phyloP scores from a whole-genome alignment of 2,329 filamentous ascomycete species.

The Colletotrichum echinochloae region DNA sequence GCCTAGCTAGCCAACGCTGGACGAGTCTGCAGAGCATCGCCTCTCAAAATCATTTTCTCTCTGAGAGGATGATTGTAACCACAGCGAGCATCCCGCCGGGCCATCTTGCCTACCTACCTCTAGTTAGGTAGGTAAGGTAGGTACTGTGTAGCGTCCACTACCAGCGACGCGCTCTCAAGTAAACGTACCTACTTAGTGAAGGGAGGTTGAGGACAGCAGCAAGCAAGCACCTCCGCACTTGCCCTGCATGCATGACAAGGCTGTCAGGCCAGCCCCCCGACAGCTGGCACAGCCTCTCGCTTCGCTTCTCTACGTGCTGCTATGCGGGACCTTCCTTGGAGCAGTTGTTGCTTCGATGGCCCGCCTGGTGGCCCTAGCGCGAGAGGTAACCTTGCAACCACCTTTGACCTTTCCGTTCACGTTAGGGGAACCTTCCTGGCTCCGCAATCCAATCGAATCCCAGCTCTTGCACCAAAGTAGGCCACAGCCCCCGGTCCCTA shows the following conservation, averaged over 20 bases:
- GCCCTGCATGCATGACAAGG: not conserved
- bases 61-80: slow-evolving; percentile 12
- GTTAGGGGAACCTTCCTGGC: slow-evolving; percentile 38
- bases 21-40: slow-evolving; percentile 28
- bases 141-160: not conserved
- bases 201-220: slow-evolving; percentile 1
- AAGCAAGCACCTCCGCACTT: not conserved
- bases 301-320: slow-evolving; percentile 8
- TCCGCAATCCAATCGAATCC: slow-evolving; percentile 38
- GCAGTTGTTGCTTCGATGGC: slow-evolving; percentile 31
- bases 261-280: not conserved
- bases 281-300: slow-evolving; percentile 19
- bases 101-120: too few relatives aligned
- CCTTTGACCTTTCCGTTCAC: slow-evolving; percentile 36
- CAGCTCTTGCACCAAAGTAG: slow-evolving; percentile 2
- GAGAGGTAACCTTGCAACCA: slow-evolving; percentile 34
- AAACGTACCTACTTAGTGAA: not conserved
- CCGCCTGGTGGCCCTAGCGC: slow-evolving; percentile 33
- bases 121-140: too few relatives aligned
- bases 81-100: slow-evolving; percentile 22
- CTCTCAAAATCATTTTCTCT: slow-evolving; percentile 10
- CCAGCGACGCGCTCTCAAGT: not conserved
- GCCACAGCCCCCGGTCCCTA: slow-evolving; percentile 1
- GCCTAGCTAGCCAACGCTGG: slow-evolving; percentile 10
- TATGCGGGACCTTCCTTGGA: not conserved